A percentile compares a stretch with the other conserved stretches of the same genome.
Evolutionary conservation across 1,284 basidiomycete species (phyloP).

Genomic region (Melampsora americana): DNA sequence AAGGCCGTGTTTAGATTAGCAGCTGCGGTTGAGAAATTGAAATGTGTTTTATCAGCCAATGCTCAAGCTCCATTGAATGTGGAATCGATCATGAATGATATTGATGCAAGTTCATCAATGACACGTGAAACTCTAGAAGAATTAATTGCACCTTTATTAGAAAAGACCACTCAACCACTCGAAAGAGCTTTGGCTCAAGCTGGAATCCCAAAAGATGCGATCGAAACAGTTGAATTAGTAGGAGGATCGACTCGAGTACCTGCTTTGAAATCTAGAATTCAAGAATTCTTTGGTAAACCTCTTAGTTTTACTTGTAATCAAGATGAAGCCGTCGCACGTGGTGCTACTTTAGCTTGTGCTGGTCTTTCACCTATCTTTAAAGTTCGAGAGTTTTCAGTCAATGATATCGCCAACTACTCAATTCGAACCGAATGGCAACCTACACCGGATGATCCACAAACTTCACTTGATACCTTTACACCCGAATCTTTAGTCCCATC

Average conservation of each 20-base stretch:
- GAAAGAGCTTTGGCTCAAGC: conserved; percentile 62
- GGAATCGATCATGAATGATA: conserved; percentile 87
- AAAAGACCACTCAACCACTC: conserved; percentile 62
- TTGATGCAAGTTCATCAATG: conserved; percentile 66
- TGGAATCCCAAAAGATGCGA: conserved; percentile 62
- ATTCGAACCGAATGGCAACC: conserved; percentile 82
- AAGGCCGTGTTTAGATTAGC: conserved; percentile 85
- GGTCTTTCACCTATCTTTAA: conserved; percentile 93
- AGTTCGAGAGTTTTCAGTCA: conserved; percentile 82
- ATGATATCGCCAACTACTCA: conserved; percentile 77
- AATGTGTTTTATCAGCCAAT: conserved; percentile 77
- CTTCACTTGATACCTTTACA: conserved; percentile 80
- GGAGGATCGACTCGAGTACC: conserved; percentile 69
- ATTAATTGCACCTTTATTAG: conserved; percentile 61
- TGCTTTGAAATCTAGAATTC: conserved; percentile 66
- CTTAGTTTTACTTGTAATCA: conserved; percentile 88
- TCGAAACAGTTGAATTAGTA: conserved; percentile 67
- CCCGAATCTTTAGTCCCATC: conserved; percentile 77
- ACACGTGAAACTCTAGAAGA: conserved; percentile 64
- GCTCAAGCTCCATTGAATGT: conserved; percentile 78
- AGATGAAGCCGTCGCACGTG: conserved; percentile 88
- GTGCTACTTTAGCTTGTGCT: conserved; percentile 88
- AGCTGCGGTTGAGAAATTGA: conserved; percentile 71
- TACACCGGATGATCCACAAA: conserved; percentile 68
- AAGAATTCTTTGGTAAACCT: conserved; percentile 66